Conservation (phyloP, 805 yeast genomes). For the Zygoascus flipseniorum region DNA sequence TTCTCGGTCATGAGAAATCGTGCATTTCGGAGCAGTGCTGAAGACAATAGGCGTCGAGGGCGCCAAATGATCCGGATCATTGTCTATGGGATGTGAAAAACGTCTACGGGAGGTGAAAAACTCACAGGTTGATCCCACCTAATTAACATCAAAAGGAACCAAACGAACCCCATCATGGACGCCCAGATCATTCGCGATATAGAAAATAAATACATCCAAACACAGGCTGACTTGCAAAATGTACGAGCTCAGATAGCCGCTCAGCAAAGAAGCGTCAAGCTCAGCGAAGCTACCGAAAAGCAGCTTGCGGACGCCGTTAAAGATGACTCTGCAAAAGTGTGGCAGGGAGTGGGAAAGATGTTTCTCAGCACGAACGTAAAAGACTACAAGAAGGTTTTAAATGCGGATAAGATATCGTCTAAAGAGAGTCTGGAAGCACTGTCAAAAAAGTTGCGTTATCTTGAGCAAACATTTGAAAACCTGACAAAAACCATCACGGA, state of each 20-base stretch:
- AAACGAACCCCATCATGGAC: background rate
- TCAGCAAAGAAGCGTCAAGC: constrained; percentile 40
- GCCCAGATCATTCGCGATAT: constrained; percentile 36
- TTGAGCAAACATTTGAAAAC: constrained; percentile 69
- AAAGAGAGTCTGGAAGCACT: constrained; percentile 54
- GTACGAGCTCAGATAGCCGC: constrained; percentile 45
- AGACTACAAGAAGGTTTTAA: constrained; percentile 41
- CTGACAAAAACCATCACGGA: constrained; percentile 57
- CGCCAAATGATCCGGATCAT: too few species aligned
- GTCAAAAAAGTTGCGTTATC: constrained; percentile 59
- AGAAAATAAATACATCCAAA: constrained; percentile 53
- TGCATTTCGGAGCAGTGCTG: background rate
- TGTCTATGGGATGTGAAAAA: too few species aligned
- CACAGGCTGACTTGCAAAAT: constrained; percentile 50
- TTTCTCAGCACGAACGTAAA: constrained; percentile 33
- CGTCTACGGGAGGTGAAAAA: too few species aligned
- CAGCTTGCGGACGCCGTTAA: constrained; percentile 40
- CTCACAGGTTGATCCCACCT: too few species aligned
- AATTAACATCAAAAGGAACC: too few species aligned
- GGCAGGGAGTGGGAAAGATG: constrained; percentile 83
- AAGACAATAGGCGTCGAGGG: background rate
- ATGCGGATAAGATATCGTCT: constrained; percentile 44
- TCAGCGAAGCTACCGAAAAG: constrained; percentile 47
- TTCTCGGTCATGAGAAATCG: constrained; percentile 8
- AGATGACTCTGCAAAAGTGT: constrained; percentile 45